phyloP scores from a whole-genome alignment of 208 protist species.

The Zelonia costaricensis region DNA sequence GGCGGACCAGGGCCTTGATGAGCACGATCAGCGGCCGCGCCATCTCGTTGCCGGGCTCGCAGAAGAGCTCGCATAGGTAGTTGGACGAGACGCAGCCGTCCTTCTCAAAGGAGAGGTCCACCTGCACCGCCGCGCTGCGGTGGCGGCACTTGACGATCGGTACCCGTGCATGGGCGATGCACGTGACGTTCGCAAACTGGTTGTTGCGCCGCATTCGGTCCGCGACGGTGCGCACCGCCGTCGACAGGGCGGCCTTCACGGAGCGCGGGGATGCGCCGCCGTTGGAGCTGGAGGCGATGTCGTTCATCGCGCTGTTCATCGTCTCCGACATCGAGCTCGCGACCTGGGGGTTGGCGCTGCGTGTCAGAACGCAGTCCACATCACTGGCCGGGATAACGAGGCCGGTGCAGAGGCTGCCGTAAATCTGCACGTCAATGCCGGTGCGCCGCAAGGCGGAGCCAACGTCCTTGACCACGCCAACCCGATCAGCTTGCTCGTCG shows the following conservation, averaged over 20 bases:
- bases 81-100: constrained; percentile 60
- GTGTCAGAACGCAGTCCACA: constrained; percentile 72
- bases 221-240: constrained; percentile 41
- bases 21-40: constrained; percentile 77
- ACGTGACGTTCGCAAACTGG: constrained; percentile 34
- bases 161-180: constrained; percentile 69
- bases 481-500: constrained; percentile 31
- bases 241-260: constrained; percentile 16
- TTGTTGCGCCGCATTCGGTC: constrained; percentile 43
- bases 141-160: constrained; percentile 86
- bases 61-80: constrained; percentile 75
- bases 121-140: constrained; percentile 29
- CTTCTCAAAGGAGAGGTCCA: constrained; percentile 78
- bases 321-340: constrained; percentile 7
- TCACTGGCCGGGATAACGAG: constrained; percentile 79
- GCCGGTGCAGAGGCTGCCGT: constrained; percentile 80
- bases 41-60: constrained; percentile 54
- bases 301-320: constrained; percentile 13
- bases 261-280: constrained; percentile 8
- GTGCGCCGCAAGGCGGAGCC: constrained; percentile 22
- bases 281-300: constrained; percentile 6
- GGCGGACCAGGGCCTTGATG: constrained; percentile 68
- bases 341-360: constrained; percentile 8
- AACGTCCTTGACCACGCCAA: constrained; percentile 54
- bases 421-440: constrained; percentile 55